A percentile compares a stretch with the other conserved stretches of the same genome.
Evolutionary conservation across 305 asterid species (phyloP).

Genomic region (Fraxinus latifolia): DNA sequence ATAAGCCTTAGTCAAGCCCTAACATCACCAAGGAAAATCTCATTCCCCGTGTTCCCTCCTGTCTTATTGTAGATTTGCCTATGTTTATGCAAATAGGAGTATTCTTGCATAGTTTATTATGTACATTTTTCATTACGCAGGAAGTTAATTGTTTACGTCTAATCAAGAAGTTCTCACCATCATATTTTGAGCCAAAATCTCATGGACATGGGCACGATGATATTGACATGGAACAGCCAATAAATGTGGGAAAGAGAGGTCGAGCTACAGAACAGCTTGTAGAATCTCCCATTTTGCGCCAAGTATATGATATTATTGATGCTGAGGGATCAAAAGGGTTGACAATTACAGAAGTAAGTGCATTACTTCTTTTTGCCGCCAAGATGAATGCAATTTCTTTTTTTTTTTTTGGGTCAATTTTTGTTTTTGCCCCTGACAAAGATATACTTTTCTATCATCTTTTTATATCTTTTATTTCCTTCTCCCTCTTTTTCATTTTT

Average conservation of each 20-base stretch:
- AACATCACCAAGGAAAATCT: not conserved
- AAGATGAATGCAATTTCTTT: slow-evolving; percentile 13
- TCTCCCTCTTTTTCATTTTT: slow-evolving; percentile 10
- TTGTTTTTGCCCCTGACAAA: slow-evolving; percentile 8
- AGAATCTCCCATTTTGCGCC: slow-evolving; percentile 84
- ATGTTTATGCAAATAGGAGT: not conserved
- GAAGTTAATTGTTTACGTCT: slow-evolving; percentile 77
- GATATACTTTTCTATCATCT: slow-evolving; percentile 7
- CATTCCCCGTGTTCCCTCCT: not conserved
- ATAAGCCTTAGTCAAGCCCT: not conserved
- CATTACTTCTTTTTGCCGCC: slow-evolving; percentile 18
- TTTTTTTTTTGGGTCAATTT: not conserved
- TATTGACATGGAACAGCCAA: slow-evolving; percentile 43
- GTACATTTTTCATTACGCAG: slow-evolving; percentile 34
- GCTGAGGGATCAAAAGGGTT: slow-evolving; percentile 77
- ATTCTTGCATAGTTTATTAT: slow-evolving; percentile 15
- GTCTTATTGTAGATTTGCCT: not conserved
- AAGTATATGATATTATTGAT: slow-evolving; percentile 84
- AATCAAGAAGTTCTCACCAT: slow-evolving; percentile 68
- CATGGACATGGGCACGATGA: slow-evolving; percentile 42
- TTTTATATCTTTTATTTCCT: slow-evolving; percentile 5
- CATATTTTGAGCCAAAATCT: slow-evolving; percentile 59
- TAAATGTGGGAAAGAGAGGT: slow-evolving; percentile 53
- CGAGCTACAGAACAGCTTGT: slow-evolving; percentile 71
- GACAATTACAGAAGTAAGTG: slow-evolving; percentile 66